Evolutionary conservation across 331 rosid genomes (phyloP), one percentile per base, ranked within the genome.

Genomic region (Pyracantha coccinea): DNA sequence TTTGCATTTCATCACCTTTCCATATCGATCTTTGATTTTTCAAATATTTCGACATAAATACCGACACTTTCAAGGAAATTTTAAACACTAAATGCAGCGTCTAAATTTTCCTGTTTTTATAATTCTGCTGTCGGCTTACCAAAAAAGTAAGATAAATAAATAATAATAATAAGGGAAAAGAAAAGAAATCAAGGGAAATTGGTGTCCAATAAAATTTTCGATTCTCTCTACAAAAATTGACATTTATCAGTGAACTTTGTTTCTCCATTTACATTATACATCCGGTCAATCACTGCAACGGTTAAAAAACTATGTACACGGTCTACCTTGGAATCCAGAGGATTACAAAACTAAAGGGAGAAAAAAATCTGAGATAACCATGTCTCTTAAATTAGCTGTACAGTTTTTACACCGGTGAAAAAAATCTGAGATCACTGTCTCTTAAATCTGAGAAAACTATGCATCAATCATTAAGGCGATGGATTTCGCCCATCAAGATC

Each of bases 401-500:
- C 80, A 68, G 0, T 6, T 10, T 68, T 9, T 76, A 27, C 5
- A 11, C 41, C 50, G 8, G 19, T 13, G 27, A 17, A 20, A 0
- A 19, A 76, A 17, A 27, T 35, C 27, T 25, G 13, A 21, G 27
- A 38, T 5, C 13, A 5, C 70, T 53, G 52, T 45, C 17, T 53
- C 58, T 41, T 32, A 57, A 57, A 23, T 76, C 38, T 33, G 38
- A 33, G 38, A 33, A 33, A 33, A 33, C 38, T 33, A 21, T 14
- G 8, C n/a, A 69, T 87, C 73, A 89, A 50, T 89, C 88, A 28
- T 87, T 88, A 54, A 84, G 83, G 78, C 91, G 88, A 75, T 89
- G 90, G 68, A 89, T 89, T 83, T 89, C 94, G 25, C 94, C 94
- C 93, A 86, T 83, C 88, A 89, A 80, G 77, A 87, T 85, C 72